Base-by-base conservation (phyloP, 106 monocot species). In the Platanthera zijinensis region DNA sequence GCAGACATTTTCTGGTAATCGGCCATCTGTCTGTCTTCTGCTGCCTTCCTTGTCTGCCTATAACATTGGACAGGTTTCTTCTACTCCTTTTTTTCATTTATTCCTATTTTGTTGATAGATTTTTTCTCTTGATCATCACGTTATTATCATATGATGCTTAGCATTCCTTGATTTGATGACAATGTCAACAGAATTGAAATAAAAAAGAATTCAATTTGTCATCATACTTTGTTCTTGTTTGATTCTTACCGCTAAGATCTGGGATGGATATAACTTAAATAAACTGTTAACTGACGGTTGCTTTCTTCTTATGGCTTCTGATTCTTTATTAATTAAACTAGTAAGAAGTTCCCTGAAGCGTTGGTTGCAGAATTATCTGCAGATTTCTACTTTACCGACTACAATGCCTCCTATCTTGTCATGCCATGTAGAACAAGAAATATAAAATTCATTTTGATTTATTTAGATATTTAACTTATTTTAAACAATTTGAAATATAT, bases 1-100 rank as follows among this genome's bases (percentile, higher is more conserved):
- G 69, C 85, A 96, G 96, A 96, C 96, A 5, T 96, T 96, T 87
- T 78, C 84, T 78, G 96, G 96, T 57, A 96, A 96, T 75, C 85
- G 96, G 56, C 96, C 96, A 57, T 96, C 96, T 17, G 51, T 96
- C 47, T 91, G 96, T 82, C 78, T 96, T 83, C 83, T 96, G 66
- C 81, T 96, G 30, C 90, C 93, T 46, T 82, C 90, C 18, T 75
- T 96, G 51, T 82, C 62, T 80, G 96, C 93, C 74, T 93, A 96
- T 76, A 89, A 89, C 75, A 77, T 93, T 80, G 96, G 96, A 79
- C 90, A 96, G 93, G 96, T 96, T 46, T 72, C 82, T 70, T 51
- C 52, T 63, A 61, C 11, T 25, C 64, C n/a, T 17, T 56, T 74
- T 74, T 32, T 45, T 32, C 22, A 52, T 47, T 51, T 48, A 50